phyloP scores from a whole-genome alignment of 139 green algal genomes.

The Monoraphidium neglectum region DNA sequence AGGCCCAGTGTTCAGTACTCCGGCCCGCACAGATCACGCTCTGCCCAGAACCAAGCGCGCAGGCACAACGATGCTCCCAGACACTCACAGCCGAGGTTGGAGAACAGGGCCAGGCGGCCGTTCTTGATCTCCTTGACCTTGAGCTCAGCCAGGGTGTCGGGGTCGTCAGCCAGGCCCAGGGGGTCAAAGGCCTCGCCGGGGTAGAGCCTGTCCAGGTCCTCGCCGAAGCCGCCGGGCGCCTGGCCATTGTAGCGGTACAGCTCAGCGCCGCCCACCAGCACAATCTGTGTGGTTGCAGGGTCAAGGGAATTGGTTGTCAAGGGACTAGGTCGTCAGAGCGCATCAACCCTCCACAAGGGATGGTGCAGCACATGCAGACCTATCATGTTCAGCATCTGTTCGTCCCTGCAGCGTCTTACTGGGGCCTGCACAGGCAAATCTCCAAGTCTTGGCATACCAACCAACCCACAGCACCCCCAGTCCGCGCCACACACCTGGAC shows the following conservation, averaged over 20 bases:
- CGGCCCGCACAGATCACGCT: no score
- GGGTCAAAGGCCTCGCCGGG: constrained; percentile 85
- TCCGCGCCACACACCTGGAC: constrained; percentile 82
- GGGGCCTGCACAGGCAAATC: no score
- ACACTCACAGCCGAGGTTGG: constrained; percentile 35
- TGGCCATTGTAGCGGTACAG: constrained; percentile 84
- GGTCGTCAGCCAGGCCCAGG: constrained; percentile 89
- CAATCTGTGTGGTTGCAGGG: constrained; percentile 62
- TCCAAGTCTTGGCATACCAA: no score
- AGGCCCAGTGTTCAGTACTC: no score
- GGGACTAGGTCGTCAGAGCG: constrained; percentile 88
- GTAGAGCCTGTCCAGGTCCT: constrained; percentile 78
- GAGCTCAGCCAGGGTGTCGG: constrained; percentile 69
- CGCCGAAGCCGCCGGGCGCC: constrained; percentile 48
- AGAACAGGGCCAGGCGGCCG: constrained; percentile 58
- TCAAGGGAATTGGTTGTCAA: constrained; percentile 66
- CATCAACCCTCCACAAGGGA: constrained; percentile 80
- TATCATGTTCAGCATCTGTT: no score
- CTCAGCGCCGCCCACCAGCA: constrained; percentile 86
- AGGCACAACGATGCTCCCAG: no score
- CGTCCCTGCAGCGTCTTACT: no score
- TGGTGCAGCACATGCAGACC: constrained; percentile 79
- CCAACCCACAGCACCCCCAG: no score
- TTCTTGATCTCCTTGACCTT: constrained; percentile 97
- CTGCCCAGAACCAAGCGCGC: no score